Evolutionary conservation across 257 asterid species (phyloP).

Genomic region (Coffea canephora): DNA sequence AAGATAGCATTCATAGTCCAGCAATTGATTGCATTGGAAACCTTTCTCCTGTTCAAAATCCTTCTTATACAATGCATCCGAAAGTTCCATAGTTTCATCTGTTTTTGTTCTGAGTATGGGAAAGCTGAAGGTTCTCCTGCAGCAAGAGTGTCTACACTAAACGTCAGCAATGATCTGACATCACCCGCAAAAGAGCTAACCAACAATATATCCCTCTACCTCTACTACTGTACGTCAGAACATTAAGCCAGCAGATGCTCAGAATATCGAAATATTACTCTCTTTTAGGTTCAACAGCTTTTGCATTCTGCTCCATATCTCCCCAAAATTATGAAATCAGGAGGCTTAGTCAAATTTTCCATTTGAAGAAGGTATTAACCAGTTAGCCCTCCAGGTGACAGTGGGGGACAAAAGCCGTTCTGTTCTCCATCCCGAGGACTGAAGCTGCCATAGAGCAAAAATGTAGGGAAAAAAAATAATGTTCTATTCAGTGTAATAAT

Average conservation of each 20-base stretch:
- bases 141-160: too few relatives aligned
- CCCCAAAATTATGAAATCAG: neutral
- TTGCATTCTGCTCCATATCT: neutral
- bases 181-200: too few relatives aligned
- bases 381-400: conserved; percentile 84
- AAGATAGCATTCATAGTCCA: conserved; percentile 50
- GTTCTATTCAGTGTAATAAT: neutral
- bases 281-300: too few relatives aligned
- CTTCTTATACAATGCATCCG: too few relatives aligned
- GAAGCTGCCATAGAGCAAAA: conserved; percentile 54
- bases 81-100: too few relatives aligned
- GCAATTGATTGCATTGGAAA: conserved; percentile 76
- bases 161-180: too few relatives aligned
- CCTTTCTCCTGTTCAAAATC: conserved; percentile 49
- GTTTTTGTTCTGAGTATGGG: too few relatives aligned
- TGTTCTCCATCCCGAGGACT: conserved; percentile 76
- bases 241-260: neutral
- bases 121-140: too few relatives aligned
- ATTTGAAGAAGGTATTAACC: conserved; percentile 49
- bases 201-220: too few relatives aligned
- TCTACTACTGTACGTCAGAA: neutral
- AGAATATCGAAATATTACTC: neutral
- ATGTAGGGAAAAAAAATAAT: neutral
- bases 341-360: conserved; percentile 46
- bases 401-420: conserved; percentile 83